Evolutionary conservation across 1,284 basidiomycete genomes (phyloP).

Genomic region (Leccinum subspadiceum): DNA sequence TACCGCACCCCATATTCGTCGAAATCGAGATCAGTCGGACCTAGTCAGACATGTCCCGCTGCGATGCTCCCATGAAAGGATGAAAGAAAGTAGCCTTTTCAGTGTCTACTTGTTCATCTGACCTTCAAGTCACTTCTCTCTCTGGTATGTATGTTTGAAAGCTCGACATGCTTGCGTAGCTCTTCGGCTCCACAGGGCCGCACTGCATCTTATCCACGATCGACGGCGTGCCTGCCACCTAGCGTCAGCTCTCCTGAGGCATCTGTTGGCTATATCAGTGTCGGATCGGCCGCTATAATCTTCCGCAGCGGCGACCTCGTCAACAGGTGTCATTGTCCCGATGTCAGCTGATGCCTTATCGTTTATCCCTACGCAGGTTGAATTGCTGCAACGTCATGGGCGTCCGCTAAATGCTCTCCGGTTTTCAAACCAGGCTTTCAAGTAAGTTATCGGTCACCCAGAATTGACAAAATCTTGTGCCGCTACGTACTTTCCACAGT

Average conservation of each 20-base stretch:
- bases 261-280: neutral
- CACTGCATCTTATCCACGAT: slow-evolving; percentile 5
- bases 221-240: slow-evolving; percentile 4
- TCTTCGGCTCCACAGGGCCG: neutral
- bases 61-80: slow-evolving; percentile 2
- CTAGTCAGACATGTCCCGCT: slow-evolving; percentile 2
- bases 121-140: neutral
- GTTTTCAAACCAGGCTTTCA: slow-evolving; percentile 27
- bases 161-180: neutral
- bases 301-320: slow-evolving; percentile 1
- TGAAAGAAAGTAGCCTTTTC: neutral
- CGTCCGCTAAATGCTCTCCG: slow-evolving; percentile 14
- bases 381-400: neutral
- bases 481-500: neutral
- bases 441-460: slow-evolving; percentile 15
- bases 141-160: slow-evolving; percentile 1
- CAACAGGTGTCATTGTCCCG: slow-evolving; percentile 3
- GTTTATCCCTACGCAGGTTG: neutral
- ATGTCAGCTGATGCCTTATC: slow-evolving; percentile 5
- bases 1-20: neutral
- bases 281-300: slow-evolving; percentile 3
- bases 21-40: slow-evolving; percentile 7
- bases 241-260: neutral
- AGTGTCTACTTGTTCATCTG: neutral
- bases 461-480: neutral